Evolutionary conservation across 805 yeast genomes (phyloP), one percentile per base, ranked within the genome.

Genomic region (Aciculoconidium aculeatum): DNA sequence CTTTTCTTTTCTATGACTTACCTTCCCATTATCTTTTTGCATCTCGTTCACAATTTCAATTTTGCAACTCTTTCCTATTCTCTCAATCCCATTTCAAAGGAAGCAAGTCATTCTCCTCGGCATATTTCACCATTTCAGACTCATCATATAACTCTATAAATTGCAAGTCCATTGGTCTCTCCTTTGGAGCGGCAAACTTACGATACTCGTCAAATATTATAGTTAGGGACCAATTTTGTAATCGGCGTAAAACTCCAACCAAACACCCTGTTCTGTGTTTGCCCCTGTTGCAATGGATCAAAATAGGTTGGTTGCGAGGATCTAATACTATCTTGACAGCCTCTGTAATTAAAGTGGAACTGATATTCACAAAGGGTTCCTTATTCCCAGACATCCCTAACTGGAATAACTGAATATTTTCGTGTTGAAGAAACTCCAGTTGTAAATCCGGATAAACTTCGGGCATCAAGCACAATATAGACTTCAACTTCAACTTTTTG

Each of bases 261-360:
- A 92, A 65, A 54, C 97, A 92, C 0, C 98, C 98, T 0, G 98
- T 92, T 43, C 98, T 69, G 54, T 92, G 98, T 53, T 90, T 92
- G 7, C 98, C 98, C 35, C 96, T 65, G 58, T 92, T 92, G 58
- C 98, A 92, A 55, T 92, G 98, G 24, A 92, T 84, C 39, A 92
- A 62, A 8, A 92, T 65, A 2, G 98, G 98, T 35, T 87, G 97
- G 55, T 92, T 90, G 13, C 53, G 77, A 0, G 96, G 96, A 46
- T 92, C 69, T 10, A 86, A 53, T 9, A 86, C 84, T 18, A 87
- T 80, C 49, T 80, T 77, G 39, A 90, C 62, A 0, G 96, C 96
- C 35, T 75, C 73, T 1, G 88, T 80, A 17, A 92, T 75, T 21
- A 81, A 63, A 19, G 77, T 79, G 44, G 70, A 65, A 32, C 69